Percentiles rank a stretch among this genome's conserved stretches.
Conservation (phyloP, 129 eudicot species). For the Logfia minima region DNA sequence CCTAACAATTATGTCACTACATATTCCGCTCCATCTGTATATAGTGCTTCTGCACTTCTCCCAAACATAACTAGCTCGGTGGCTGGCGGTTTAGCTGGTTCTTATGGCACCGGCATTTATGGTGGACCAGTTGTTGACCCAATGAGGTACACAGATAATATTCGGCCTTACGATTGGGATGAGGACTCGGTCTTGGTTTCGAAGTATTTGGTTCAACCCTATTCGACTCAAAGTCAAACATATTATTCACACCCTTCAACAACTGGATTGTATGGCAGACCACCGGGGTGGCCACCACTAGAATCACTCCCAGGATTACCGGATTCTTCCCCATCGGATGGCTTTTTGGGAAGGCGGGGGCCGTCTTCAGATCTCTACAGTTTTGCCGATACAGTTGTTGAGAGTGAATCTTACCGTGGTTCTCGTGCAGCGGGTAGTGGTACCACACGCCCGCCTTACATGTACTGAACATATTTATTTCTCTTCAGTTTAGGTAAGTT, state of each 20-base stretch:
- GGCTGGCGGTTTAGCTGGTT: constrained; percentile 20
- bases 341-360: constrained; percentile 25
- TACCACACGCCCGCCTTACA: constrained; percentile 27
- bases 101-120: constrained; percentile 25
- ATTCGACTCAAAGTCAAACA: constrained; percentile 26
- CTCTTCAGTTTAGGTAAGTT: not conserved
- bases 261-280: constrained; percentile 29
- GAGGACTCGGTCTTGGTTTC: constrained; percentile 26
- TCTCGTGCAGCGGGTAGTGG: constrained; percentile 15
- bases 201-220: constrained; percentile 26
- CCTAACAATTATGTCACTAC: constrained; percentile 19
- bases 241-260: constrained; percentile 30
- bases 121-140: constrained; percentile 33
- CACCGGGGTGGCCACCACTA: constrained; percentile 18
- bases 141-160: constrained; percentile 3
- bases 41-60: constrained; percentile 33
- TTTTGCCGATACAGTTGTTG: constrained; percentile 50
- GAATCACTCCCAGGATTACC: constrained; percentile 46
- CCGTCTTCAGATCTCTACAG: constrained; percentile 50
- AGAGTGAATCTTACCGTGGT: constrained; percentile 31
- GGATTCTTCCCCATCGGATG: constrained; percentile 16
- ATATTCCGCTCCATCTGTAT: constrained; percentile 35
- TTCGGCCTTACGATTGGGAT: constrained; percentile 26
- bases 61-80: constrained; percentile 23
- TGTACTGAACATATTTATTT: constrained; percentile 23